Conservation (phyloP, 2,329 filamentous ascomycete genomes). For the Trichoderma pleuroti region DNA sequence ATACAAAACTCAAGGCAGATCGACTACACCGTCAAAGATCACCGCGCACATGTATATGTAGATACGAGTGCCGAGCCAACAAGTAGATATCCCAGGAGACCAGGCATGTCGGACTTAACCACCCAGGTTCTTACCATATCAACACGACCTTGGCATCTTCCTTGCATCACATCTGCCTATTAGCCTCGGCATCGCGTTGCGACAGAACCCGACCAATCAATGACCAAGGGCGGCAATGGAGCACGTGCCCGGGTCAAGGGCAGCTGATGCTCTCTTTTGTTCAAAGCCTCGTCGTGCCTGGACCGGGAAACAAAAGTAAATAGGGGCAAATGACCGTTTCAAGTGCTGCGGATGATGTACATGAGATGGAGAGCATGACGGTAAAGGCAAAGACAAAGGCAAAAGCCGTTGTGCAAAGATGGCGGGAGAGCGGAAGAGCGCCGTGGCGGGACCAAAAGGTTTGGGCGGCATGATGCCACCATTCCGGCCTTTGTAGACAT, state of each 20-base stretch:
- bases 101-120: no score
- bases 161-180: neutral
- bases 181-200: neutral
- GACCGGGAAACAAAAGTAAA: neutral
- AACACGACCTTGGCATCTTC: neutral
- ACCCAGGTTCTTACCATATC: neutral
- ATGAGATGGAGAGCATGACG: neutral
- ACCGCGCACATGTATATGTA: neutral
- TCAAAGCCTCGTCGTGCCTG: neutral
- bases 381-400: no score
- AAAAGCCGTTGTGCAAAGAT: no score
- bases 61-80: no score
- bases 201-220: neutral
- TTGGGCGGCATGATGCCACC: constrained; percentile 1
- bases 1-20: neutral
- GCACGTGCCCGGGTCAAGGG: constrained; percentile 1
- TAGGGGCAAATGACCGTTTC: neutral
- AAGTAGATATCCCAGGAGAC: no score
- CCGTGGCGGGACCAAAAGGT: neutral
- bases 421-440: neutral
- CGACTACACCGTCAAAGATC: neutral
- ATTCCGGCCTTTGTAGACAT: neutral
- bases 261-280: neutral
- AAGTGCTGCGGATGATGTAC: neutral
- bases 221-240: constrained; percentile 12